phyloP scores from a whole-genome alignment of 345 rosid genomes.

The Ricinus communis region DNA sequence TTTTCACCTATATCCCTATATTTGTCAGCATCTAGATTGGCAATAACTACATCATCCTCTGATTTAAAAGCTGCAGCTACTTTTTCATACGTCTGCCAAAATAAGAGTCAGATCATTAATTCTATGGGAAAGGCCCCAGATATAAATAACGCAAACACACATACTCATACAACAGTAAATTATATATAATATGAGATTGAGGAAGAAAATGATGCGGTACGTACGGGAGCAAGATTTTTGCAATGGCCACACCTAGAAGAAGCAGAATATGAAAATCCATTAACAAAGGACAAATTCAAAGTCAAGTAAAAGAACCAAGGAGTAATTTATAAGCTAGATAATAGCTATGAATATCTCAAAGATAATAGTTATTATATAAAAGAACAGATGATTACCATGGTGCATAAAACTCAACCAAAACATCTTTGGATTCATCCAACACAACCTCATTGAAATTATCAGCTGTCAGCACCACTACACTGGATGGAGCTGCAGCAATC shows the following conservation, averaged over 20 bases:
- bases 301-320: background rate
- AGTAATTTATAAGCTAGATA: background rate
- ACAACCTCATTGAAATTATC: constrained; percentile 82
- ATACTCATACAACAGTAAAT: background rate
- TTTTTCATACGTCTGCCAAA: constrained; percentile 71
- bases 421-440: constrained; percentile 84
- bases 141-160: background rate
- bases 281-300: background rate
- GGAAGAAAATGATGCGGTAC: constrained; percentile 24
- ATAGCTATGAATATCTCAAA: background rate
- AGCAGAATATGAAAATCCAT: constrained; percentile 21
- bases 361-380: background rate
- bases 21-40: constrained; percentile 92
- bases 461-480: constrained; percentile 67
- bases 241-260: constrained; percentile 97
- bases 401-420: constrained; percentile 95
- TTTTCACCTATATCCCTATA: constrained; percentile 73
- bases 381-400: constrained; percentile 62
- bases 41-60: constrained; percentile 82
- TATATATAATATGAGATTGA: background rate
- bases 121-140: background rate
- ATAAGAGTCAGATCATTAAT: constrained; percentile 9
- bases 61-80: constrained; percentile 77
- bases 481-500: constrained; percentile 73
- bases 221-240: constrained; percentile 94